Evolutionary conservation across 225 moss, liverwort and hornwort species (phyloP).

Genomic region (Rhytidiadelphus loreus): DNA sequence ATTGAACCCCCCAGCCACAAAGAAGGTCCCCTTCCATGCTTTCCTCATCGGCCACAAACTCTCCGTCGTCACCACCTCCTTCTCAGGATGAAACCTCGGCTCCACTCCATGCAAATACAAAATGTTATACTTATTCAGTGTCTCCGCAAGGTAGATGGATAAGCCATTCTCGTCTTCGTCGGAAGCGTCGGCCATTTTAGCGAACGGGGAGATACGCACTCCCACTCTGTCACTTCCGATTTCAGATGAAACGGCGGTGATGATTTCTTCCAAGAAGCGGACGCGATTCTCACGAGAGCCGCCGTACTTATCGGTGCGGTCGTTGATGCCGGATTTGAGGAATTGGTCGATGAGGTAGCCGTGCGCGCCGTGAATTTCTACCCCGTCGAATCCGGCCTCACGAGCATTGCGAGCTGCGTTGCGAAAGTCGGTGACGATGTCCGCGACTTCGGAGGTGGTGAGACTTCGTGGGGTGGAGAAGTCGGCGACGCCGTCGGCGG

Average conservation of each 20-base stretch:
- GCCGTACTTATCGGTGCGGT: slow-evolving; percentile 51
- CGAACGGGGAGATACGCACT: slow-evolving; percentile 15
- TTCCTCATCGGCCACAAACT: slow-evolving; percentile 23
- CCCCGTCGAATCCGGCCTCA: slow-evolving; percentile 30
- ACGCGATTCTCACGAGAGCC: slow-evolving; percentile 28
- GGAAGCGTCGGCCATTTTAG: background rate
- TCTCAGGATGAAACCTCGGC: slow-evolving; percentile 10
- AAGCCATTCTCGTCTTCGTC: background rate
- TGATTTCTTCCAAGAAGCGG: slow-evolving; percentile 32
- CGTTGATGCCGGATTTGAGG: slow-evolving; percentile 36
- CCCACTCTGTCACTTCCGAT: slow-evolving; percentile 19
- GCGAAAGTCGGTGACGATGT: background rate
- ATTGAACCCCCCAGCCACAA: background rate
- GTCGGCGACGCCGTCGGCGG: background rate
- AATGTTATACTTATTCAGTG: slow-evolving; percentile 4
- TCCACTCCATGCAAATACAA: slow-evolving; percentile 43
- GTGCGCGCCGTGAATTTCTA: slow-evolving; percentile 31
- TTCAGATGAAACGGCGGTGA: slow-evolving; percentile 4
- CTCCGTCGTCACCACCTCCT: background rate
- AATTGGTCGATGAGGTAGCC: slow-evolving; percentile 47
- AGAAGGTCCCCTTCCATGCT: slow-evolving; percentile 6
- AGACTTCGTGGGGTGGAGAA: slow-evolving; percentile 14
- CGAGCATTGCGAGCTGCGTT: slow-evolving; percentile 34
- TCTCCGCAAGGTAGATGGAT: background rate
- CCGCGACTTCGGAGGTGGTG: slow-evolving; percentile 12